Conservation (phyloP, 2,329 filamentous ascomycete species). For the Stylonectria norvegica region DNA sequence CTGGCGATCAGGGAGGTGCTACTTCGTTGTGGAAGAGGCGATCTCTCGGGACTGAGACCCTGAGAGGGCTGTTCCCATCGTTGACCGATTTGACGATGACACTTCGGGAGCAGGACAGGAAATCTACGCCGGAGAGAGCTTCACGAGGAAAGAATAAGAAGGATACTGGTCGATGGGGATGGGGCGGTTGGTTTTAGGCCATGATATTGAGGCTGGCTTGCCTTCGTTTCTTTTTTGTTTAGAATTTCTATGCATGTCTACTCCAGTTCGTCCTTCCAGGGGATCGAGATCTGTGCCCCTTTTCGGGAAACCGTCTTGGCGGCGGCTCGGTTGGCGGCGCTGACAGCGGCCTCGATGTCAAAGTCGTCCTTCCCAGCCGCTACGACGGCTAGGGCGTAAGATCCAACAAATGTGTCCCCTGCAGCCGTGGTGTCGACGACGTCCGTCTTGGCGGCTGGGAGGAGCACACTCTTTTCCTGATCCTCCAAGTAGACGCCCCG, state of each 20-base stretch:
- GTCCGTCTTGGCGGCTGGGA: slow-evolving; percentile 63
- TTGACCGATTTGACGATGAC: slow-evolving; percentile 15
- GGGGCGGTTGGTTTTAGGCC: slow-evolving; percentile 30
- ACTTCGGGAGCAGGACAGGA: slow-evolving; percentile 10
- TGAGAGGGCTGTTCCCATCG: slow-evolving; percentile 16
- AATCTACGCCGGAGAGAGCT: slow-evolving; percentile 9
- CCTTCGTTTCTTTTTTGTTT: slow-evolving; percentile 16
- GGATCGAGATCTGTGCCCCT: slow-evolving; percentile 43
- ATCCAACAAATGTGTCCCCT: slow-evolving; percentile 91
- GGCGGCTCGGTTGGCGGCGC: slow-evolving; percentile 50
- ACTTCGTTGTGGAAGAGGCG: slow-evolving; percentile 20
- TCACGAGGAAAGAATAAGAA: slow-evolving; percentile 20
- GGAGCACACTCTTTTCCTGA: slow-evolving; percentile 40
- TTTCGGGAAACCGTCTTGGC: slow-evolving; percentile 41
- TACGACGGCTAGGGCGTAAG: slow-evolving; percentile 70
- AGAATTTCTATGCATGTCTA: slow-evolving; percentile 9
- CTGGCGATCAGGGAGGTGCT: slow-evolving; percentile 4
- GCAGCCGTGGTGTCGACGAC: slow-evolving; percentile 94
- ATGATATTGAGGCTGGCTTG: slow-evolving; percentile 9
- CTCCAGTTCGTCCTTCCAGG: slow-evolving; percentile 41
- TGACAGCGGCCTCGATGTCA: slow-evolving; percentile 54
- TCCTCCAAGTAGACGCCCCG: slow-evolving; percentile 70
- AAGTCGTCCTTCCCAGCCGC: slow-evolving; percentile 38
- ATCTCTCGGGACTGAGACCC: slow-evolving; percentile 20
- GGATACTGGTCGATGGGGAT: slow-evolving; percentile 27